Evolutionary conservation across 345 rosid species (phyloP).

Genomic region (Eucalyptus urophylla): DNA sequence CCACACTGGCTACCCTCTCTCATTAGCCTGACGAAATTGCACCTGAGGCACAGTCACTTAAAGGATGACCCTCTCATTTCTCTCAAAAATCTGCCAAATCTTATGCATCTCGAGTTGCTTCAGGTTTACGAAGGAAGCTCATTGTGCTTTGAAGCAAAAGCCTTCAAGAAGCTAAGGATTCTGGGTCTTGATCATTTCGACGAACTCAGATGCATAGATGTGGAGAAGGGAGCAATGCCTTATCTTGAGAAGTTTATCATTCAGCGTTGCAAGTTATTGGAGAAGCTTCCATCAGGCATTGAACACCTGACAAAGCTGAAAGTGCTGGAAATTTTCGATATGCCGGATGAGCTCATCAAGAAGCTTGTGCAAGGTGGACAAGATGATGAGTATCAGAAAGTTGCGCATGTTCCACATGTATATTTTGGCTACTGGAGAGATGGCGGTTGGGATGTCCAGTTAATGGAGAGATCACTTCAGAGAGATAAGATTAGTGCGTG

Average conservation of each 20-base stretch:
- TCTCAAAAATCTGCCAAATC: constrained; percentile 15
- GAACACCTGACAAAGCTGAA: constrained; percentile 12
- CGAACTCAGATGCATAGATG: background rate
- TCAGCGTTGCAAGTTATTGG: constrained; percentile 7
- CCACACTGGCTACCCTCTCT: constrained; percentile 14
- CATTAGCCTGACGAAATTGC: constrained; percentile 6
- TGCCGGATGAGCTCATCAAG: constrained; percentile 14
- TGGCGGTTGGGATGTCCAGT: constrained; percentile 14
- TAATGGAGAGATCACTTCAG: background rate
- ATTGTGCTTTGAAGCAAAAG: constrained; percentile 4
- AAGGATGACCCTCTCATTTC: constrained; percentile 9
- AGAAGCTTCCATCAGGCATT: constrained; percentile 11
- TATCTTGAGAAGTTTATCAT: constrained; percentile 10
- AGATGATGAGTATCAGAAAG: constrained; percentile 3
- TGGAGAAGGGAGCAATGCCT: constrained; percentile 18
- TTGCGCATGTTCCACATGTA: constrained; percentile 13
- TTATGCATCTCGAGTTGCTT: constrained; percentile 16
- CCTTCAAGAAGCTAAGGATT: constrained; percentile 13
- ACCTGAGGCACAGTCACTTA: constrained; percentile 9
- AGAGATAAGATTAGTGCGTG: background rate
- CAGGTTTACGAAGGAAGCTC: constrained; percentile 7
- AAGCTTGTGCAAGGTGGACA: background rate
- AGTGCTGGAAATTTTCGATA: constrained; percentile 13
- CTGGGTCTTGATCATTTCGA: constrained; percentile 16
- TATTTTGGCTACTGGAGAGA: constrained; percentile 12